Evolutionary conservation across 306 rosid species (phyloP), one percentile per base, ranked within the genome.

Genomic region (Quillaja saponaria): DNA sequence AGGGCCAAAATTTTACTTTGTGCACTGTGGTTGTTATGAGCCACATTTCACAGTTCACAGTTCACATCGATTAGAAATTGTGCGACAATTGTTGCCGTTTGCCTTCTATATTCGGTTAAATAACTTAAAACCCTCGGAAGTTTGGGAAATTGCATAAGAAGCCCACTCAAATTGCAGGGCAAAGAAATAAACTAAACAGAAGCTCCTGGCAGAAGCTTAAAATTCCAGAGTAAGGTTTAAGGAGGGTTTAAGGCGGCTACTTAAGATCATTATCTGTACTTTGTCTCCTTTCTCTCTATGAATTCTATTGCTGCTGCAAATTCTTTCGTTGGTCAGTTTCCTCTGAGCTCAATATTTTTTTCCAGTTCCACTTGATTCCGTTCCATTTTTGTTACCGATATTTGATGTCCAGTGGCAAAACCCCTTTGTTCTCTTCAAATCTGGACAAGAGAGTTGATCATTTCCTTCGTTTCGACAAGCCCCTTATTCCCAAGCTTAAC

Each of bases 201-300:
- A 1, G 6, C 14, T 7, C 2, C 1, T 1, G 44, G 8, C 16
- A 18, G 1, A 33, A 5, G 21, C 21, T 8, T 4, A 2, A 20
- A 13, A 38, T 1, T 34, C 35, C 47, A 7, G 14, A 5, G 1
- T 7, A 55, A 66, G 86, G 77, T 73, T 77, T 77, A 69, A 69
- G 80, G 28, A 76, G 71, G 72, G 77, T 60, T 67, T 70, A 64
- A 64, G 83, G 85, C 81, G 76, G 84, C 81, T 42, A 62, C 41
- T 31, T 44, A 8, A 6, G 18, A 25, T 15, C 1, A 8, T 13
- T 12, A 10, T 33, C 3, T 34, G 46, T 4, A 11, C 58, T 42
- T 13, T 1, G 13, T 20, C 31, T 48, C 49, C 13, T 59, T 16
- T 28, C 4, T 20, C 39, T 71, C 78, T 46, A 65, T 73, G 80